These are phyloP conservation scores for Pholiota microspora DNA, from an alignment of 768 basidiomycete species.

Conservation along the genomic window DNA sequence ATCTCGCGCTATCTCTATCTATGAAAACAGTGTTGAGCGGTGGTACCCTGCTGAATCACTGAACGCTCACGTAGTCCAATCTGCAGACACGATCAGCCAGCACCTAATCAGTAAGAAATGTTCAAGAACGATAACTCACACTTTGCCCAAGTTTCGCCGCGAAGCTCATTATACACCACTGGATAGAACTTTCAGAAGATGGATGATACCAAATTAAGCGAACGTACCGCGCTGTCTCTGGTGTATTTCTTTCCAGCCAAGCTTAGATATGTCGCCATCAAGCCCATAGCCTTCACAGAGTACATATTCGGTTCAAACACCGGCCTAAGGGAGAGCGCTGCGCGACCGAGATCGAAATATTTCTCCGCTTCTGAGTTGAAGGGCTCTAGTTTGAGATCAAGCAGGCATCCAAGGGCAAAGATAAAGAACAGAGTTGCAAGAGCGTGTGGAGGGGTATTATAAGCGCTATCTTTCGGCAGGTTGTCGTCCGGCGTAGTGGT, in stretches of 20 bases:
- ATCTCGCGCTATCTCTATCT: constrained; percentile 71
- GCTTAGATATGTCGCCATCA: constrained; percentile 56
- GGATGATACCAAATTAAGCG: constrained; percentile 16
- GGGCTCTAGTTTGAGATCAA: constrained; percentile 48
- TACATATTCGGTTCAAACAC: constrained; percentile 55
- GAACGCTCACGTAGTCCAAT: constrained; percentile 54
- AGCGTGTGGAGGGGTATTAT: constrained; percentile 36
- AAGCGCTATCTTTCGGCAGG: background rate
- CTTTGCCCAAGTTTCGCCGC: constrained; percentile 63
- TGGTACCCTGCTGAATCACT: too few species aligned
- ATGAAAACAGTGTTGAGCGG: background rate
- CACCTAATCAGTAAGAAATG: background rate
- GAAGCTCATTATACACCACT: constrained; percentile 54
- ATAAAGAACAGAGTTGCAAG: constrained; percentile 57
- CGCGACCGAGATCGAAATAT: constrained; percentile 56
- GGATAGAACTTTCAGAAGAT: constrained; percentile 12
- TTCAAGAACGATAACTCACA: constrained; percentile 24
- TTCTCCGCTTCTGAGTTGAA: constrained; percentile 60
- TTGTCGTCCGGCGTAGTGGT: background rate
- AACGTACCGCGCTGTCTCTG: constrained; percentile 39
- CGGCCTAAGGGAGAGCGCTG: constrained; percentile 47
- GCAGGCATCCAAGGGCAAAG: constrained; percentile 59
- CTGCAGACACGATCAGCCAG: constrained; percentile 25
- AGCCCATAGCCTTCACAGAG: constrained; percentile 57
- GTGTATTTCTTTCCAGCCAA: constrained; percentile 52